A percentile compares a stretch with the other conserved stretches of the same genome.
phyloP scores from a whole-genome alignment of 2,329 filamentous ascomycete genomes.

The Fusarium nelsonii region DNA sequence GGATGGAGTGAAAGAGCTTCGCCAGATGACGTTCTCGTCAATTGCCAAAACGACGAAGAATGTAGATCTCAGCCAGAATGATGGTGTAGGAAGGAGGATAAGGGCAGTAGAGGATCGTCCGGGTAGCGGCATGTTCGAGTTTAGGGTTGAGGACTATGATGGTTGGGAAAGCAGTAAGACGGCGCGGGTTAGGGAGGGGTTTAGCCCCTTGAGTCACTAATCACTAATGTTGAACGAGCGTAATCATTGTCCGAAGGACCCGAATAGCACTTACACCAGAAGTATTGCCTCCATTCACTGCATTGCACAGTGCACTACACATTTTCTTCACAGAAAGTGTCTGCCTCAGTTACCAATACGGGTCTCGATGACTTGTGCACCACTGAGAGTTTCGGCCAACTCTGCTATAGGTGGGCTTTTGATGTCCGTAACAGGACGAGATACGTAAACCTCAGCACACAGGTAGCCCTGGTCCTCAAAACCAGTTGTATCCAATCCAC shows the following conservation, averaged over 20 bases:
- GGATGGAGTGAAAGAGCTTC: slow-evolving; percentile 34
- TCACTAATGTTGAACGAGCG: too few species aligned
- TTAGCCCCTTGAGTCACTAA: neutral
- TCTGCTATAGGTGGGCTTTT: neutral
- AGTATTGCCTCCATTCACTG: too few species aligned
- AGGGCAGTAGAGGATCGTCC: slow-evolving; percentile 5
- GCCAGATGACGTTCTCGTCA: slow-evolving; percentile 35
- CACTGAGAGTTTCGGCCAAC: neutral
- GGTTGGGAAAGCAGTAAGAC: neutral
- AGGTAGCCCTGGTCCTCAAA: neutral
- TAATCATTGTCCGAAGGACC: too few species aligned
- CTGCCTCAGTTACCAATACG: too few species aligned
- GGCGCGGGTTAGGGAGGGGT: too few species aligned
- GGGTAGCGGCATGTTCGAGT: slow-evolving; percentile 13
- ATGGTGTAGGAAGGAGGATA: neutral
- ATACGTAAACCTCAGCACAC: neutral
- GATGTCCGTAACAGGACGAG: neutral
- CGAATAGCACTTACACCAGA: too few species aligned
- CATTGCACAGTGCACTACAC: too few species aligned
- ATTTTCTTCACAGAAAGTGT: too few species aligned
- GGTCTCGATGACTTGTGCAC: too few species aligned
- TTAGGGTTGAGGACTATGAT: slow-evolving; percentile 4
- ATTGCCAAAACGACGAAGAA: slow-evolving; percentile 27
- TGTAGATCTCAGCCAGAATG: neutral
- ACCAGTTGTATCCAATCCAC: neutral